Conservation (phyloP, 164 flowering plant species). For the Akebia trifoliata region DNA sequence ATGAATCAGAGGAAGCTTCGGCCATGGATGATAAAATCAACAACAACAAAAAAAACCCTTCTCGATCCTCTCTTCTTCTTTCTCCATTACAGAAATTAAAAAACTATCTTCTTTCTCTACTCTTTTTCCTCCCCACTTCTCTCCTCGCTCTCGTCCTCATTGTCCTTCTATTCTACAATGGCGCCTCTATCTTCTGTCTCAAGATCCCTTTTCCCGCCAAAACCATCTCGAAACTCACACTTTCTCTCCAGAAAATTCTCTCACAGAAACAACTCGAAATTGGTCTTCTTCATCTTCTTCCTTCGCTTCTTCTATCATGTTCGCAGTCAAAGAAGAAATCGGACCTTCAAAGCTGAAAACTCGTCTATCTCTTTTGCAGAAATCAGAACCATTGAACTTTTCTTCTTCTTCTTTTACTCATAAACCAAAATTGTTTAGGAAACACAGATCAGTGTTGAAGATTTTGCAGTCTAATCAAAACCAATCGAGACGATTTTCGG, state of each 20-base stretch:
- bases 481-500: constrained; percentile 28
- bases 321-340: constrained; percentile 39
- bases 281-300: constrained; percentile 15
- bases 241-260: constrained; percentile 26
- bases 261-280: constrained; percentile 15
- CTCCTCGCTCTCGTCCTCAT: constrained; percentile 26
- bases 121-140: constrained; percentile 27
- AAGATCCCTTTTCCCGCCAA: constrained; percentile 23
- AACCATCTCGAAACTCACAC: constrained; percentile 13
- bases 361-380: constrained; percentile 26
- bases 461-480: constrained; percentile 17
- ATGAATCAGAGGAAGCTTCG: no score
- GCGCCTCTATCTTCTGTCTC: constrained; percentile 25
- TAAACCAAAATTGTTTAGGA: constrained; percentile 17
- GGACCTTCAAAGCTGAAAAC: constrained; percentile 27
- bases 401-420: constrained; percentile 4
- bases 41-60: no score
- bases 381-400: constrained; percentile 7
- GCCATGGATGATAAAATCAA: no score
- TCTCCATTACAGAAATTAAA: constrained; percentile 16
- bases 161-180: constrained; percentile 35
- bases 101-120: constrained; percentile 18
- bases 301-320: constrained; percentile 34
- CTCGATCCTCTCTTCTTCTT: no score
- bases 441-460: constrained; percentile 10